phyloP scores from a whole-genome alignment of 352 stramenopile species.

The Sclerospora graminicola region DNA sequence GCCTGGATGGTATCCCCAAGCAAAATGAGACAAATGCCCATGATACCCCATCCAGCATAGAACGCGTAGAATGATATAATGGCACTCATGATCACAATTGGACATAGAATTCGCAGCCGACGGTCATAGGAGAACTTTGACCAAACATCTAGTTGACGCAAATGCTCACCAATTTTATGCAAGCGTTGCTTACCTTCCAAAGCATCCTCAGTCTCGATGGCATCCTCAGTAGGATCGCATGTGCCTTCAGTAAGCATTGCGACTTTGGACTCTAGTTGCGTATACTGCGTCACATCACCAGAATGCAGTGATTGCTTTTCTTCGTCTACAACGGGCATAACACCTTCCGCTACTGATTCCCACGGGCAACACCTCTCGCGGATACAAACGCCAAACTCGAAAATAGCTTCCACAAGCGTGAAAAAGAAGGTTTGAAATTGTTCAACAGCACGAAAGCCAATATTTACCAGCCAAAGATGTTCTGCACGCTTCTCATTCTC shows the following conservation, averaged over 20 bases:
- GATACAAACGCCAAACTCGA: slow-evolving; percentile 15
- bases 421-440: slow-evolving; percentile 60
- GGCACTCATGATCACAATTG: slow-evolving; percentile 62
- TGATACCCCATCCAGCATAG: slow-evolving; percentile 71
- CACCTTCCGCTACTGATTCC: neutral
- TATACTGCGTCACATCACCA: slow-evolving; percentile 8
- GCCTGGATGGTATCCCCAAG: slow-evolving; percentile 71
- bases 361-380: slow-evolving; percentile 7
- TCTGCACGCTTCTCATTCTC: slow-evolving; percentile 76
- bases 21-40: slow-evolving; percentile 74
- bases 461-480: slow-evolving; percentile 75
- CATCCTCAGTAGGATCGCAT: slow-evolving; percentile 23
- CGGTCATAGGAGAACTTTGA: slow-evolving; percentile 64
- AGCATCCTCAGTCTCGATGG: slow-evolving; percentile 49
- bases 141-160: slow-evolving; percentile 64
- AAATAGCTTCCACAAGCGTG: slow-evolving; percentile 29
- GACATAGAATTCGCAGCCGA: slow-evolving; percentile 52
- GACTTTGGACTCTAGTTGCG: neutral
- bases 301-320: slow-evolving; percentile 18
- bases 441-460: slow-evolving; percentile 73
- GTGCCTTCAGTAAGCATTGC: slow-evolving; percentile 4
- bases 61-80: slow-evolving; percentile 77
- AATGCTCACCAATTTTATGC: slow-evolving; percentile 30
- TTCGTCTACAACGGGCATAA: slow-evolving; percentile 9
- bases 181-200: slow-evolving; percentile 49